Base-by-base conservation (phyloP, 2,329 filamentous ascomycete species). In the Fusarium sp. region DNA sequence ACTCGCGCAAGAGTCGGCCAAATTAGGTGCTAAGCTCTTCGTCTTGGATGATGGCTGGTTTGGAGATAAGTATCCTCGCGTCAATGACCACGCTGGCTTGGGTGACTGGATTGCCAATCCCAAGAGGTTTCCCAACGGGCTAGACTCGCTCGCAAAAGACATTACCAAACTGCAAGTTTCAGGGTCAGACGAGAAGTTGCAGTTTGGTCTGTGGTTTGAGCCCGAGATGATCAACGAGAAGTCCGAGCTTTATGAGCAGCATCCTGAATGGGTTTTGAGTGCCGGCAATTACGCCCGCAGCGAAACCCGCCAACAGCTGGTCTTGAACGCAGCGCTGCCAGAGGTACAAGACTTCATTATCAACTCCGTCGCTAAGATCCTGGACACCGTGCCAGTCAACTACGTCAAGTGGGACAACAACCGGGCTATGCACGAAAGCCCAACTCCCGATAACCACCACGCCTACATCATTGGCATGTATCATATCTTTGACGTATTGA, bases 331-430 rank as follows among this genome's bases (percentile, higher is more conserved):
- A 0, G 88, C 85, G 0, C 78, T 90, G 0, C 82, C 84, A 0
- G 87, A 90, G 63, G 89, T 91, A 0, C 89, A 91, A 66, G 83
- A 90, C 2, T 90, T 85, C 61, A 85, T 91, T 72, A 89, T 91
- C 67, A 76, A 81, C 0, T 81, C 84, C 0, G 80, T 91, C 5
- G 83, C 87, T 3, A 78, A 81, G 5, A 81, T 91, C 8, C 82
- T 91, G 18, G 80, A 85, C 44, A 84, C 80, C 2, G 83, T 84
- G 0, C 79, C 85, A 24, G 85, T 91, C 46, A 78, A 79, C 11
- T 91, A 91, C 63, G 84, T 91, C 63, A 91, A 91, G 69, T 91
- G 89, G 89, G 89, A 91, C 68, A 89, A 90, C 76, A 91, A 91
- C 77, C 81, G 89, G 7, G 88, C 84, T 1, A 88, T 90, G 44